Evolutionary conservation across 495 filamentous ascomycete genomes (phyloP), one percentile per base, ranked within the genome.

Genomic region (Chaetomium tenue): DNA sequence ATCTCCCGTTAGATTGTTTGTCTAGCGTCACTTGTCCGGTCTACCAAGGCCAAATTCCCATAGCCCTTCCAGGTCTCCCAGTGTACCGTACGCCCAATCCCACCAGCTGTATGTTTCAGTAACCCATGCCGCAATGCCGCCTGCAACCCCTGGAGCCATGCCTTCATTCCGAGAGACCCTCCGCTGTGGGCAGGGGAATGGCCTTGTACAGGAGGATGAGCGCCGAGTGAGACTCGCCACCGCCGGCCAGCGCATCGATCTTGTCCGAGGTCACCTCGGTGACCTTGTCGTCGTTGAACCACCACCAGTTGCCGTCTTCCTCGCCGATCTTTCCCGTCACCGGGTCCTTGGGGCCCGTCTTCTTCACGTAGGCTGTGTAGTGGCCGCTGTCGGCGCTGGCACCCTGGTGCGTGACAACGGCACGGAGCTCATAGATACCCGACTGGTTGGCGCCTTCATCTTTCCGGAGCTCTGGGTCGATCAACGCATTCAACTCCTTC

Each of bases 251-350:
- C 7, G 88, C 87, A 71, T 93, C 89, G 67, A 98, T 95, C 80
- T 94, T 96, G 68, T 97, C 92, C 11, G 84, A 77, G 4, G 93
- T 88, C 30, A 98, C 94, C 77, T 98, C 95, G 46, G 89, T 86
- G 13, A 98, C 95, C 75, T 93, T 96, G 71, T 98, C 95, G 70
- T 98, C 94, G 73, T 98, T 97, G 83, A 98, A 98, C 92, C 94
- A 98, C 92, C 94, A 98, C 94, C 94, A 98, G 68, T 93, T 97
- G 61, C 88, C 92, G 66, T 96, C 92, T 61, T 93, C 89, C 66
- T 88, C 86, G 62, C 85, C 86, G 68, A 86, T 77, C 80, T 90
- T 90, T 64, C 86, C 88, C 5, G 86, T 86, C 61, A 82, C 82
- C 9, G 86, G 76, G 64, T 91, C 88, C 60, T 87, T 77, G 6